These are phyloP conservation scores for Fusarium vanettenii DNA, from an alignment of 2,329 filamentous ascomycete genomes.

Conservation along the genomic window DNA sequence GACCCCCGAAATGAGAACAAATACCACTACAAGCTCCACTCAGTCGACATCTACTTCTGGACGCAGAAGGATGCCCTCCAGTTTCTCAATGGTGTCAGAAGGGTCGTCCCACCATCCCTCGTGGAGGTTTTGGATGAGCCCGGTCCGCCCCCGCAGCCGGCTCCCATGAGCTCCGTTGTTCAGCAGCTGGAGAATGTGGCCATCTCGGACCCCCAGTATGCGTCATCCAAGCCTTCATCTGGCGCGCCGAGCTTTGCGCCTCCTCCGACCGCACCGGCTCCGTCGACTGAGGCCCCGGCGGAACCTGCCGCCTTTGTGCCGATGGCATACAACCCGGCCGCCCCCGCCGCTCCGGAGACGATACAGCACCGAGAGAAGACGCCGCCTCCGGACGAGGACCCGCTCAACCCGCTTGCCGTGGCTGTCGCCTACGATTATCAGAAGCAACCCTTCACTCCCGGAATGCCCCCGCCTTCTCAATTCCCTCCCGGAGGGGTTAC, in stretches of 20 bases:
- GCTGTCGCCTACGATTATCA: slow-evolving; percentile 69
- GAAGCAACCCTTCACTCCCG: slow-evolving; percentile 63
- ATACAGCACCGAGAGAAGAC: slow-evolving; percentile 83
- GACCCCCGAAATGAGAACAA: slow-evolving; percentile 80
- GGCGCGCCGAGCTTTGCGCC: slow-evolving; percentile 33
- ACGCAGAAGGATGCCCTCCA: slow-evolving; percentile 76
- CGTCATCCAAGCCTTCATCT: slow-evolving; percentile 38
- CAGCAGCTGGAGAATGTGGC: slow-evolving; percentile 79
- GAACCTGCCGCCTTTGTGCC: slow-evolving; percentile 62
- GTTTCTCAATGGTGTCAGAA: slow-evolving; percentile 75
- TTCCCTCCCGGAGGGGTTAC: slow-evolving; percentile 57
- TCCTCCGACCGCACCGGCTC: slow-evolving; percentile 37
- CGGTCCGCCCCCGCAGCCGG: slow-evolving; percentile 57
- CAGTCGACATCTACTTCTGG: slow-evolving; percentile 84
- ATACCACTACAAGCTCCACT: slow-evolving; percentile 82
- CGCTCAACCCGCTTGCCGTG: slow-evolving; percentile 67
- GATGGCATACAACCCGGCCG: slow-evolving; percentile 83
- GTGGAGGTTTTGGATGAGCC: slow-evolving; percentile 76
- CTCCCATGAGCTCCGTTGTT: slow-evolving; percentile 75
- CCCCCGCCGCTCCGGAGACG: slow-evolving; percentile 78
- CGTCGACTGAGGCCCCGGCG: slow-evolving; percentile 36
- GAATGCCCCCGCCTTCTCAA: slow-evolving; percentile 60
- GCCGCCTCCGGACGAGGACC: slow-evolving; percentile 76
- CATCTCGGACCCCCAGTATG: slow-evolving; percentile 69
- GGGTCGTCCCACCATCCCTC: slow-evolving; percentile 70